Percentiles rank a stretch among this genome's conserved stretches.
Conservation (phyloP, 176 grass and related monocot species). For the Rhynchospora tenuis region DNA sequence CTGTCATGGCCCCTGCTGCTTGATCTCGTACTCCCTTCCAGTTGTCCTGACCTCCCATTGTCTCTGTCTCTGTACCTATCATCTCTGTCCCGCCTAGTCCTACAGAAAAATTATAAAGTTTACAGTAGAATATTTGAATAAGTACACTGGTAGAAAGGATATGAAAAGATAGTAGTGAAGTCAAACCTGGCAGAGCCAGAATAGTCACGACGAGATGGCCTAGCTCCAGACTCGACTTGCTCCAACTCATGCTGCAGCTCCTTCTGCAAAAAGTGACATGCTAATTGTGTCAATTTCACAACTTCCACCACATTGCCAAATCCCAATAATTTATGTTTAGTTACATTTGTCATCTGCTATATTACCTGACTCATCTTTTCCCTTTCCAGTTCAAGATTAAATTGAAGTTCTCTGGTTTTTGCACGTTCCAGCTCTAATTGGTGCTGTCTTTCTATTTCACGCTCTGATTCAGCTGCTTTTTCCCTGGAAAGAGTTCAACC, state of each 20-base stretch:
- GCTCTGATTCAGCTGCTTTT: constrained; percentile 61
- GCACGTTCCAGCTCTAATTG: constrained; percentile 78
- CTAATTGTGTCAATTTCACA: background rate
- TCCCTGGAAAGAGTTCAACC: constrained; percentile 40
- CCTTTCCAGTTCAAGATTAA: constrained; percentile 84
- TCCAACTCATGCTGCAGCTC: constrained; percentile 83
- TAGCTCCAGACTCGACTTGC: constrained; percentile 73
- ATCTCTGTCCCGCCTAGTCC: constrained; percentile 38
- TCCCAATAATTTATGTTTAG: background rate
- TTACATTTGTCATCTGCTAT: background rate
- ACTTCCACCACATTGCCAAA: constrained; percentile 3
- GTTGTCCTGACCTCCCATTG: constrained; percentile 39
- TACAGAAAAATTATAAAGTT: constrained; percentile 17
- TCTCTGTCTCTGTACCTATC: constrained; percentile 87
- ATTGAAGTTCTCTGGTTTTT: constrained; percentile 81
- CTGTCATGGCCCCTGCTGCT: constrained; percentile 54
- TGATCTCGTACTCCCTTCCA: constrained; percentile 59
- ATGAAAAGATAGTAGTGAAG: background rate
- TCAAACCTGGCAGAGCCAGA: constrained; percentile 54
- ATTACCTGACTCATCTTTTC: constrained; percentile 85
- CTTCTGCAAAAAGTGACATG: constrained; percentile 43
- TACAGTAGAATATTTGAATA: background rate
- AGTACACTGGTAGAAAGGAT: background rate
- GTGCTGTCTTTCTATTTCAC: constrained; percentile 69
- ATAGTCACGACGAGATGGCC: constrained; percentile 66